Conservation (phyloP, 768 basidiomycete species). For the Tricholoma terreum region DNA sequence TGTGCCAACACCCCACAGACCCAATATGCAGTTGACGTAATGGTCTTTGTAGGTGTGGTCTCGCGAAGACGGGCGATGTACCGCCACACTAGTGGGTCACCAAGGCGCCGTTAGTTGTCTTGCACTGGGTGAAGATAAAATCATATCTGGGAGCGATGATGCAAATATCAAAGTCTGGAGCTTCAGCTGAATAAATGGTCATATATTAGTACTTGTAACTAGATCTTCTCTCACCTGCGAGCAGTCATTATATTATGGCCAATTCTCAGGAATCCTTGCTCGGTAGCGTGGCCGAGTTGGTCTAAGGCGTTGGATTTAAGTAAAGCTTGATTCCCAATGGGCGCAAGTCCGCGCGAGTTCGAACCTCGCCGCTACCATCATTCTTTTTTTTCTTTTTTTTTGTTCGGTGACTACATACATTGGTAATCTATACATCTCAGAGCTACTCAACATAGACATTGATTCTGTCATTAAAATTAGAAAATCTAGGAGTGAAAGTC, state of each 20-base stretch:
- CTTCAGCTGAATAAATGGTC: slow-evolving; percentile 43
- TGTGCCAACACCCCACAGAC: slow-evolving; percentile 30
- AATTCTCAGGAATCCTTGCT: not conserved
- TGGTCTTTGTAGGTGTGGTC: slow-evolving; percentile 79
- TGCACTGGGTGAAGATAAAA: slow-evolving; percentile 89
- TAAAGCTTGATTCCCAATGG: slow-evolving; percentile 73
- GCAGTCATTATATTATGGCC: not conserved
- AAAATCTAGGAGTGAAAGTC: slow-evolving; percentile 16
- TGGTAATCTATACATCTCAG: not conserved
- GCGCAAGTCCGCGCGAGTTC: slow-evolving; percentile 84
- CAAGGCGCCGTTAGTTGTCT: slow-evolving; percentile 92
- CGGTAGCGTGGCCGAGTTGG: slow-evolving; percentile 82
- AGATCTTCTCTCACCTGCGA: not conserved
- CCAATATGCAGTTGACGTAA: not conserved
- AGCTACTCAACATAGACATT: not conserved
- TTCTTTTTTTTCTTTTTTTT: slow-evolving; percentile 9
- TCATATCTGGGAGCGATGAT: slow-evolving; percentile 95
- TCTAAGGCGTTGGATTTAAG: slow-evolving; percentile 94
- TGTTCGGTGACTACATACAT: not conserved
- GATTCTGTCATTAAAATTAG: slow-evolving; percentile 1
- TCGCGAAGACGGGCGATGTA: slow-evolving; percentile 83
- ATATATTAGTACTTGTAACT: slow-evolving; percentile 1
- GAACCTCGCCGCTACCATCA: slow-evolving; percentile 82
- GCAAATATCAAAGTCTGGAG: slow-evolving; percentile 85
- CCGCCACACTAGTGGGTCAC: slow-evolving; percentile 89